Conservation (phyloP, 2,329 filamentous ascomycete species). For the Beauveria brongniartii region DNA sequence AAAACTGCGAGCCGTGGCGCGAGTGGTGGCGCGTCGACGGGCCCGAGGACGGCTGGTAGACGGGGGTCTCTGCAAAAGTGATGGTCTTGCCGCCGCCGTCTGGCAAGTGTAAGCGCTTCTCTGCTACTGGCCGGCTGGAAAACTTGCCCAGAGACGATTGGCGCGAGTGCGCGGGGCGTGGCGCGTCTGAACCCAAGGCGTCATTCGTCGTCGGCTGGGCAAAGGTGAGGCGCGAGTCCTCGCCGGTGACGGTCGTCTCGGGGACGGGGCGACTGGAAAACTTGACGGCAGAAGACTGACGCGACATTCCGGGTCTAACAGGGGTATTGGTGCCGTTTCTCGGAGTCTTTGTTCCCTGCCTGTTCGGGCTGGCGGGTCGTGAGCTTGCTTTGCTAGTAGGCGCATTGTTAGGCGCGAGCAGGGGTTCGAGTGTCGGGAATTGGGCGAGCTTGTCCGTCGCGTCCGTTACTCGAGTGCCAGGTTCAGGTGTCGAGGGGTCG, state of each 20-base stretch:
- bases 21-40: constrained; percentile 22
- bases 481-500: background rate
- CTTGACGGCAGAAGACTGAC: constrained; percentile 45
- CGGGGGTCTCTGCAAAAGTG: constrained; percentile 46
- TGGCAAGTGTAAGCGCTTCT: constrained; percentile 46
- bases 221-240: constrained; percentile 64
- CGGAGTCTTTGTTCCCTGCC: constrained; percentile 10
- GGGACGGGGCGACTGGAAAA: constrained; percentile 70
- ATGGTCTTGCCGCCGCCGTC: constrained; percentile 43
- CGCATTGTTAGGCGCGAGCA: background rate
- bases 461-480: background rate
- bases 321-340: constrained; percentile 13
- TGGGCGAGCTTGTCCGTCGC: background rate
- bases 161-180: constrained; percentile 28
- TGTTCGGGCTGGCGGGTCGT: constrained; percentile 20
- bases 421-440: background rate
- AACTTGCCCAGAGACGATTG: constrained; percentile 49
- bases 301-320: constrained; percentile 39
- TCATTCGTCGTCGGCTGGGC: constrained; percentile 27
- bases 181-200: constrained; percentile 12
- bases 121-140: constrained; percentile 54
- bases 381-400: constrained; percentile 7
- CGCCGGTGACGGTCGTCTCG: constrained; percentile 55
- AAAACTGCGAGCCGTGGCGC: constrained; percentile 29
- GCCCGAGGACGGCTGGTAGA: constrained; percentile 14